phyloP scores from a whole-genome alignment of 306 rosid genomes.

The Fragaria vesca region DNA sequence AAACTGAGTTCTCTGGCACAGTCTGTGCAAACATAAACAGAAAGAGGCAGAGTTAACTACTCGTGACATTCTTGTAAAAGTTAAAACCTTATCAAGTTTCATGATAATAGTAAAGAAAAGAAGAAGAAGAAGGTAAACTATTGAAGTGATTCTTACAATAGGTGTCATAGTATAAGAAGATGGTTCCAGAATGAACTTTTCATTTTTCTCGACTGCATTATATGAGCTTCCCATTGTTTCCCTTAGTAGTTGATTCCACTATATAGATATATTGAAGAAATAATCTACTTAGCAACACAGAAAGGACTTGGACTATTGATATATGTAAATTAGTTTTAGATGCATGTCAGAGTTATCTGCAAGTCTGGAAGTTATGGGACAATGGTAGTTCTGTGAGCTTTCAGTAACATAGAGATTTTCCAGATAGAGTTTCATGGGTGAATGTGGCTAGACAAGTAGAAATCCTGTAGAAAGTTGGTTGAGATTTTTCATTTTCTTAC shows the following conservation, averaged over 20 bases:
- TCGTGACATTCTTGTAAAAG: neutral
- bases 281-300: neutral
- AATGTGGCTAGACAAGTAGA: neutral
- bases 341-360: neutral
- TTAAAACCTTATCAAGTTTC: neutral
- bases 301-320: neutral
- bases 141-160: conserved; percentile 47
- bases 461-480: neutral
- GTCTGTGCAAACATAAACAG: conserved; percentile 44
- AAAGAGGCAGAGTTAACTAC: conserved; percentile 21
- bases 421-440: neutral
- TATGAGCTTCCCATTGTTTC: conserved; percentile 68
- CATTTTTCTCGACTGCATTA: conserved; percentile 87
- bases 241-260: conserved; percentile 2
- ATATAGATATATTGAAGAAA: neutral
- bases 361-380: neutral
- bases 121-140: neutral
- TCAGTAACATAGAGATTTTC: neutral
- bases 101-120: neutral
- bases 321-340: neutral
- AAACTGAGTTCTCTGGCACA: conserved; percentile 77
- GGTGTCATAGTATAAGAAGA: conserved; percentile 84
- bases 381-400: neutral
- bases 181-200: conserved; percentile 74
- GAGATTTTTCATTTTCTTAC: neutral